These are phyloP conservation scores for Filosporella fistucella DNA, from an alignment of 495 filamentous ascomycete species.

Conservation along the genomic window DNA sequence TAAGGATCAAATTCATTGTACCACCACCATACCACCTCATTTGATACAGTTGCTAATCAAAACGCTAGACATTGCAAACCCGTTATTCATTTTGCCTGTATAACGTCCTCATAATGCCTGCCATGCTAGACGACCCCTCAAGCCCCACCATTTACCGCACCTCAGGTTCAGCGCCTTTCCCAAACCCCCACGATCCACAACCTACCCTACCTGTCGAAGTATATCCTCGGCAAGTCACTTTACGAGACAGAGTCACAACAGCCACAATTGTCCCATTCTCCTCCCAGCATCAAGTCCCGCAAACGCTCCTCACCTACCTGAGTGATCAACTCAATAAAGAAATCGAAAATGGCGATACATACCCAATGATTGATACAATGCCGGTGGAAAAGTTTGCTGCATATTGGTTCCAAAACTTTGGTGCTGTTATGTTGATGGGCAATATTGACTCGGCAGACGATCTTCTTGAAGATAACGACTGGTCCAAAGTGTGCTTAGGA, in stretches of 20 bases:
- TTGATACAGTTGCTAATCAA: no score
- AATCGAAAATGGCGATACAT: conserved; percentile 94
- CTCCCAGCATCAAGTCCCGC: conserved; percentile 67
- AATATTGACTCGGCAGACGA: conserved; percentile 51
- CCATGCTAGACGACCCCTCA: conserved; percentile 77
- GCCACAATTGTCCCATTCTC: conserved; percentile 89
- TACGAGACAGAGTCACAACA: conserved; percentile 83
- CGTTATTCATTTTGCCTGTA: no score
- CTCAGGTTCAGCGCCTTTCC: conserved; percentile 59
- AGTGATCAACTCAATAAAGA: conserved; percentile 86
- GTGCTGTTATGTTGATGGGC: conserved; percentile 87
- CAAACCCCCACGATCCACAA: conserved; percentile 49
- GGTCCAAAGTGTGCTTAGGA: conserved; percentile 81
- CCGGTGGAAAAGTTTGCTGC: conserved; percentile 68
- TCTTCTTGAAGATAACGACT: conserved; percentile 58
- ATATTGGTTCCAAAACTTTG: conserved; percentile 97
- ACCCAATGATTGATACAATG: conserved; percentile 84
- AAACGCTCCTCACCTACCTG: conserved; percentile 73
- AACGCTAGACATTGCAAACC: no score
- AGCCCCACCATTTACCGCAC: conserved; percentile 56
- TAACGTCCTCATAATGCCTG: conserved; percentile 72
- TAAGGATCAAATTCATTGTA: no score
- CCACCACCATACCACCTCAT: no score
- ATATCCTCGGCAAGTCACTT: conserved; percentile 75
- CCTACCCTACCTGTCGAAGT: conserved; percentile 65